phyloP scores from a whole-genome alignment of 805 yeast species.

The Yamadazyma olivae region DNA sequence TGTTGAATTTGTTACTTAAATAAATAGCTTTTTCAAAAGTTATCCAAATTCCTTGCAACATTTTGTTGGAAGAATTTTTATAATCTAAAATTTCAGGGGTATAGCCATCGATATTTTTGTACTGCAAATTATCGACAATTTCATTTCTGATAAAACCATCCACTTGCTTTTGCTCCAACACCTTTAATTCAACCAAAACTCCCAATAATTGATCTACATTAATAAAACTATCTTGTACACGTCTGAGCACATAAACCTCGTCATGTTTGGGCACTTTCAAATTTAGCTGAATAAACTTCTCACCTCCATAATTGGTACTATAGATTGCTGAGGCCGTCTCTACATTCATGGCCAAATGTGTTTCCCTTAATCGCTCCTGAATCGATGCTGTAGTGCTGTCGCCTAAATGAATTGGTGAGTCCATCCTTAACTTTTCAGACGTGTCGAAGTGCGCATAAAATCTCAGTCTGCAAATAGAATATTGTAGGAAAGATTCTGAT shows the following conservation, averaged over 20 bases:
- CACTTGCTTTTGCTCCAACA: conserved; percentile 23
- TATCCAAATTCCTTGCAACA: conserved; percentile 38
- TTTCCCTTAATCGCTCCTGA: conserved; percentile 29
- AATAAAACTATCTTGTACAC: conserved; percentile 41
- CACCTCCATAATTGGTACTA: conserved; percentile 34
- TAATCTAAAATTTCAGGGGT: conserved; percentile 25
- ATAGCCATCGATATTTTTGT: conserved; percentile 17
- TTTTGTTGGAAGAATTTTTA: conserved; percentile 22
- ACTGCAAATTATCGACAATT: conserved; percentile 30
- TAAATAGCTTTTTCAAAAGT: conserved; percentile 42
- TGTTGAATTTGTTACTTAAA: conserved; percentile 36
- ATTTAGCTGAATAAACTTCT: conserved; percentile 32
- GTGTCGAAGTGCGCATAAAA: no score
- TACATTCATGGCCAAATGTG: conserved; percentile 27
- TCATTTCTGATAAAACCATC: conserved; percentile 31
- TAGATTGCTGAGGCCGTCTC: conserved; percentile 15
- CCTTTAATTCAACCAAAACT: conserved; percentile 28
- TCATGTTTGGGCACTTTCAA: conserved; percentile 2
- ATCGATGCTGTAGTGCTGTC: conserved; percentile 41
- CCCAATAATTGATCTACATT: conserved; percentile 36
- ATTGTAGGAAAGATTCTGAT: no score
- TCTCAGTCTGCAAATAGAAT: no score
- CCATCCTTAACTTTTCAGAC: conserved; percentile 22
- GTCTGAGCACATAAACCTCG: conserved; percentile 26
- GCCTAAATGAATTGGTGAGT: conserved; percentile 40